These are phyloP conservation scores for Ustilago xerochloae DNA, from an alignment of 1,284 basidiomycete genomes.

Conservation along the genomic window DNA sequence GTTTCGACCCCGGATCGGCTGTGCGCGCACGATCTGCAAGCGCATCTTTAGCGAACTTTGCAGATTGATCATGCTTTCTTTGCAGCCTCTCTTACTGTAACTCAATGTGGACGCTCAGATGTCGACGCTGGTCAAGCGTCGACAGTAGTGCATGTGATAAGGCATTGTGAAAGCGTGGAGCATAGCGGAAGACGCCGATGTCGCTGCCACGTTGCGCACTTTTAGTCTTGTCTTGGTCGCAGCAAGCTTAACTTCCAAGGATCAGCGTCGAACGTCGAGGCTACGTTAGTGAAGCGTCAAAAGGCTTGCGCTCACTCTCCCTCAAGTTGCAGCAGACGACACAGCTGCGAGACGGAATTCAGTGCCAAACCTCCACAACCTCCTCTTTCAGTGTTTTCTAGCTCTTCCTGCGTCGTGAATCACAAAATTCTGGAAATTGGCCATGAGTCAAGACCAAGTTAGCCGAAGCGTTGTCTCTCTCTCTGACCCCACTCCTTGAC, in stretches of 20 bases:
- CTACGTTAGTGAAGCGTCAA: too few species aligned
- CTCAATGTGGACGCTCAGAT: background rate
- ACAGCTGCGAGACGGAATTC: too few species aligned
- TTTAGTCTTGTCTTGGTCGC: background rate
- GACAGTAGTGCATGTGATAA: too few species aligned
- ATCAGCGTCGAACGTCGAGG: background rate
- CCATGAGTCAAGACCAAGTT: background rate
- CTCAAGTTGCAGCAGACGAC: too few species aligned
- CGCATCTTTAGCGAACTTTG: background rate
- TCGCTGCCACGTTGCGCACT: background rate
- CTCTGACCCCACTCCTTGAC: background rate
- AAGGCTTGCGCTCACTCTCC: too few species aligned
- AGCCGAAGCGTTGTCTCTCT: background rate
- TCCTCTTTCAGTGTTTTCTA: too few species aligned
- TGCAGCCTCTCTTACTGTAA: too few species aligned
- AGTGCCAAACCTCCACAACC: background rate
- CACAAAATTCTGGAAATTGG: background rate
- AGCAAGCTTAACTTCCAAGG: background rate
- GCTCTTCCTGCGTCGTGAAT: too few species aligned
- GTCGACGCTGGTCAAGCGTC: too few species aligned
- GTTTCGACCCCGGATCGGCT: slow-evolving; percentile 20
- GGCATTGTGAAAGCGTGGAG: too few species aligned
- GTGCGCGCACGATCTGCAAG: slow-evolving; percentile 14
- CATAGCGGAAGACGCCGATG: background rate
- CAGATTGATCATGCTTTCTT: background rate